A percentile compares a stretch with the other conserved stretches of the same genome.
Conservation (phyloP, 495 filamentous ascomycete species). For the Bryoglossum gracile region DNA sequence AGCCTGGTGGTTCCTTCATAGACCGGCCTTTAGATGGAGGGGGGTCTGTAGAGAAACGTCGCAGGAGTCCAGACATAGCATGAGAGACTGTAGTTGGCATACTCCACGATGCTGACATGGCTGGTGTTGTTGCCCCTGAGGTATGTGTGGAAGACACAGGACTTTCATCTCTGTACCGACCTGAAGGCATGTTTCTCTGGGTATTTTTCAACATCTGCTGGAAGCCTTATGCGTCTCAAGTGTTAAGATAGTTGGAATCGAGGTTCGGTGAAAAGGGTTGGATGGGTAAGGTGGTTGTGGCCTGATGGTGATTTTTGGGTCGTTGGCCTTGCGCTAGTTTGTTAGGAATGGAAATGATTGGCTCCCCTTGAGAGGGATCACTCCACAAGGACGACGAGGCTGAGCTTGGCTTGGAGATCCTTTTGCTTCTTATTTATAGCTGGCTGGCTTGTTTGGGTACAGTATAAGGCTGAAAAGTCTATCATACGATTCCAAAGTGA, state of each 20-base stretch:
- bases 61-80: slow-evolving; percentile 21
- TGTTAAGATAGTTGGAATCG: not conserved
- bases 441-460: too few relatives aligned
- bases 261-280: not conserved
- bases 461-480: too few relatives aligned
- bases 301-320: not conserved
- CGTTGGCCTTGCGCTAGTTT: not conserved
- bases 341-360: not conserved
- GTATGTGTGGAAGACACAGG: slow-evolving; percentile 18
- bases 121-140: slow-evolving; percentile 1
- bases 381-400: too few relatives aligned
- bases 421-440: too few relatives aligned
- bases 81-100: slow-evolving; percentile 15
- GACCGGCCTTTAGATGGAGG: not conserved
- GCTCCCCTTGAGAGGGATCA: not conserved
- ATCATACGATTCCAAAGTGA: too few relatives aligned
- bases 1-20: not conserved
- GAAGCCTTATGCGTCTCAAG: not conserved
- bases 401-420: too few relatives aligned
- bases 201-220: not conserved
- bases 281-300: not conserved
- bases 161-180: slow-evolving; percentile 5
- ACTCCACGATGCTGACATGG: slow-evolving; percentile 16
- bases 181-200: slow-evolving; percentile 3
- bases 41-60: slow-evolving; percentile 24